Base-by-base conservation (phyloP, 192 early-diverging fungal genomes). In the Coemansia sp. region DNA sequence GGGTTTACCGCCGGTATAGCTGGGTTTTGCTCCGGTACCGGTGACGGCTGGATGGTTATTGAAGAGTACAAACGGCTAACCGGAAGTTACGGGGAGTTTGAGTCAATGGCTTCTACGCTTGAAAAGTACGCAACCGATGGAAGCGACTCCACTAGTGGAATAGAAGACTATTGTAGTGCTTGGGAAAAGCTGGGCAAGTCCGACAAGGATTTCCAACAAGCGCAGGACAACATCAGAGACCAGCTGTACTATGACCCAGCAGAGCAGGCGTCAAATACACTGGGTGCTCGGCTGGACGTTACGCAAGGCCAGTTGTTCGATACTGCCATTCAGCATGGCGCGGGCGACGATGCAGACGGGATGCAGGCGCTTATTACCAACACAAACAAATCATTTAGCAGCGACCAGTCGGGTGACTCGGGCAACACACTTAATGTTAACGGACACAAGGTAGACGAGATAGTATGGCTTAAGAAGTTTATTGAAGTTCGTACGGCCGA, bases 231-330 rank as follows among this genome's bases (percentile, higher is more conserved):
- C 6, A 54, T 76, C 8, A 68, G 75, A 13, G 69, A 84, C 41
- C 4, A 67, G 12, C 19, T 79, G 42, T 85, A 87, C 66, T 81
- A 66, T 55, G 51, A 26, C 36, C 77, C 77, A 6, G 46, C 46
- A n/a, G 12, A 47, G 63, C 37, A 18, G 12, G 41, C 55, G 8
- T 74, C 84, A 21, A 71, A 84, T 39, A 57, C 43, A 16, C 48
- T 77, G 8, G 76, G 73, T 0, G 49, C 84, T 26, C 71, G 67
- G 59, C 60, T 79, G 18, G 47, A 68, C 40, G 45, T 85, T n/a
- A 63, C 63, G 40, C 67, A 72, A 16, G 86, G 70, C 10, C 80
- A 83, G 71, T 45, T 87, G 21, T 87, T 84, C 62, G 86, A 87
- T 56, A 71, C 84, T 0, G 77, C 67, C 0, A 77, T 87, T 61